Evolutionary conservation across 2,329 filamentous ascomycete species (phyloP).

Genomic region (Colletotrichum shisoi): DNA sequence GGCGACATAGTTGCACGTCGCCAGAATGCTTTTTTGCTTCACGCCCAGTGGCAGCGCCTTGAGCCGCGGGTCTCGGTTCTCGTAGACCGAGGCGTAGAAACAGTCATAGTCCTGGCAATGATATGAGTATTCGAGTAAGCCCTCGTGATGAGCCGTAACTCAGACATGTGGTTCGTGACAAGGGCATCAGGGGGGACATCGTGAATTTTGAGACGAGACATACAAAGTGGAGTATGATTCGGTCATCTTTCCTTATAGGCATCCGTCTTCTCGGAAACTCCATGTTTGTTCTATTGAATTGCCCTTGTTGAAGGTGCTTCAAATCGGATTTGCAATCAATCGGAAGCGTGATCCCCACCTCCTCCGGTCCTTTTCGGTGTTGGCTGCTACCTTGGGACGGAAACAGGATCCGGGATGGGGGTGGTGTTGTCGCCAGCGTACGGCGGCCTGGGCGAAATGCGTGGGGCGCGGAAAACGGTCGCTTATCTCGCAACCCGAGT

Average conservation of each 20-base stretch:
- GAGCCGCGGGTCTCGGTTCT: constrained; percentile 78
- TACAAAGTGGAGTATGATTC: constrained; percentile 85
- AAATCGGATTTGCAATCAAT: background rate
- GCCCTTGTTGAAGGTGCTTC: background rate
- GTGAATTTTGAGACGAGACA: constrained; percentile 43
- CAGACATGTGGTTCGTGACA: constrained; percentile 26
- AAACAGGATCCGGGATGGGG: constrained; percentile 18
- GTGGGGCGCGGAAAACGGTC: constrained; percentile 22
- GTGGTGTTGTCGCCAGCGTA: constrained; percentile 8
- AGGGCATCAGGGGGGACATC: constrained; percentile 24
- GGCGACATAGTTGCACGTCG: constrained; percentile 94
- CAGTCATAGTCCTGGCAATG: constrained; percentile 76
- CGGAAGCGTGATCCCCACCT: constrained; percentile 10
- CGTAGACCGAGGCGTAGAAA: constrained; percentile 93
- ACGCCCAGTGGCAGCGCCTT: constrained; percentile 79
- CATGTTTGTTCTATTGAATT: constrained; percentile 43
- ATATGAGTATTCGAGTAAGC: constrained; percentile 7
- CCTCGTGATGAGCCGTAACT: constrained; percentile 12
- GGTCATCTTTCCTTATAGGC: constrained; percentile 64
- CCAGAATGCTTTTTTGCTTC: constrained; percentile 91
- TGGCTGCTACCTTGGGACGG: constrained; percentile 14
- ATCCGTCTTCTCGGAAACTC: constrained; percentile 45
- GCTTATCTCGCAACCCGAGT: constrained; percentile 35
- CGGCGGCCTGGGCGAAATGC: constrained; percentile 14
- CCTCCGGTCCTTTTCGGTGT: constrained; percentile 12